phyloP scores from a whole-genome alignment of 805 yeast genomes.

The Myxozyma vanderwaltii region DNA sequence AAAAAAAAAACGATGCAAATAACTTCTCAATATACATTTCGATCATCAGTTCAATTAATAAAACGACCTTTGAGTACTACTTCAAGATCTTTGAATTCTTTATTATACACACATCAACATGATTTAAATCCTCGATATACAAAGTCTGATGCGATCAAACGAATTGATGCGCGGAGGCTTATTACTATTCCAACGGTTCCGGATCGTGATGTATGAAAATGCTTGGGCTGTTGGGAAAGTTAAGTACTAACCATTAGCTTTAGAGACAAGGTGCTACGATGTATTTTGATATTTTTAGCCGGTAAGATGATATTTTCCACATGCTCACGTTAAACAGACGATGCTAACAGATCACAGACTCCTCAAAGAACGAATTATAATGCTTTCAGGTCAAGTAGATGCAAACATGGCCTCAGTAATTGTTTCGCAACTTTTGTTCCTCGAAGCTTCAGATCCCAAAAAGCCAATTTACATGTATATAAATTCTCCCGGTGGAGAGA shows the following conservation, averaged over 20 bases:
- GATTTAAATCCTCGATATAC: neutral
- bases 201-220: constrained; percentile 20
- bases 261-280: constrained; percentile 29
- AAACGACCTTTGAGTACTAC: neutral
- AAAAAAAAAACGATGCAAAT: neutral
- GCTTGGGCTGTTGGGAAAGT: neutral
- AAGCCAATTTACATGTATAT: constrained; percentile 37
- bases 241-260: neutral
- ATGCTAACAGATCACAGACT: constrained; percentile 26
- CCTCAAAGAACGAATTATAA: constrained; percentile 39
- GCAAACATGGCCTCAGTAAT: constrained; percentile 36
- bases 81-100: neutral
- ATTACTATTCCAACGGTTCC: constrained; percentile 31
- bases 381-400: constrained; percentile 39
- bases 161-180: constrained; percentile 6
- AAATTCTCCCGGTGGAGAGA: constrained; percentile 44
- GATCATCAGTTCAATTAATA: neutral
- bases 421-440: constrained; percentile 39
- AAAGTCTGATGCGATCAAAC: neutral
- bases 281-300: constrained; percentile 32
- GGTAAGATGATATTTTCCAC: constrained; percentile 13
- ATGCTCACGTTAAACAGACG: neutral
- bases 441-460: constrained; percentile 33
- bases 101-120: neutral
- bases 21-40: neutral